These are phyloP conservation scores for Phytophthora ramorum DNA, from an alignment of 352 stramenopile species.

Conservation along the genomic window DNA sequence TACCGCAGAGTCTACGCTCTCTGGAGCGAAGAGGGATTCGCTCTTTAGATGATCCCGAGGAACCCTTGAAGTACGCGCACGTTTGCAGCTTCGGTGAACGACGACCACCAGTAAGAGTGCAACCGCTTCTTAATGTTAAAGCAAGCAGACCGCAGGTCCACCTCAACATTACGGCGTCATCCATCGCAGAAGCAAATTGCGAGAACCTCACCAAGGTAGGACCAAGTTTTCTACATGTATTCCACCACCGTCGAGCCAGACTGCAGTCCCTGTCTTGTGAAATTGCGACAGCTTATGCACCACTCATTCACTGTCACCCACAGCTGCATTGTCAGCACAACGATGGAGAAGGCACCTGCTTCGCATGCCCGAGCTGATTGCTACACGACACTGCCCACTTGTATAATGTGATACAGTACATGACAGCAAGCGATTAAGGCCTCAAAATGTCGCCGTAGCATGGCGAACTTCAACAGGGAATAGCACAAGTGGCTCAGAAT, in stretches of 20 bases:
- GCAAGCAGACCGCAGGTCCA: neutral
- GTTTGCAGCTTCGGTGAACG: too few species aligned
- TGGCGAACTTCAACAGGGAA: constrained; percentile 9
- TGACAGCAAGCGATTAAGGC: neutral
- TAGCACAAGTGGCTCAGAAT: neutral
- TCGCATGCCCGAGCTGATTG: constrained; percentile 20
- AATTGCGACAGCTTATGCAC: constrained; percentile 23
- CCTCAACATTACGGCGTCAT: neutral
- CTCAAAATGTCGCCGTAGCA: neutral
- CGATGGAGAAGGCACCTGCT: constrained; percentile 5
- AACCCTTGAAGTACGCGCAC: neutral
- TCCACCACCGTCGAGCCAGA: constrained; percentile 1
- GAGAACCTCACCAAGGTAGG: neutral
- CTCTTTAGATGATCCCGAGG: neutral
- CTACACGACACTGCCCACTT: neutral
- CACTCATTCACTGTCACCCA: constrained; percentile 18
- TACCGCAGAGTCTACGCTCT: neutral
- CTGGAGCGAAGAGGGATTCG: neutral
- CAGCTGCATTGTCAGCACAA: constrained; percentile 6
- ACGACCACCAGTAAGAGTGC: constrained; percentile 8
- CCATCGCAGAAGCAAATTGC: neutral
- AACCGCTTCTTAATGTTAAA: constrained; percentile 1
- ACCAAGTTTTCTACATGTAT: neutral
- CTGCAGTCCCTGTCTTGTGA: constrained; percentile 4
- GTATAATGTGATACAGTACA: neutral